These are phyloP conservation scores for Cucurbita maxima DNA, from an alignment of 306 rosid genomes.

Conservation along the genomic window DNA sequence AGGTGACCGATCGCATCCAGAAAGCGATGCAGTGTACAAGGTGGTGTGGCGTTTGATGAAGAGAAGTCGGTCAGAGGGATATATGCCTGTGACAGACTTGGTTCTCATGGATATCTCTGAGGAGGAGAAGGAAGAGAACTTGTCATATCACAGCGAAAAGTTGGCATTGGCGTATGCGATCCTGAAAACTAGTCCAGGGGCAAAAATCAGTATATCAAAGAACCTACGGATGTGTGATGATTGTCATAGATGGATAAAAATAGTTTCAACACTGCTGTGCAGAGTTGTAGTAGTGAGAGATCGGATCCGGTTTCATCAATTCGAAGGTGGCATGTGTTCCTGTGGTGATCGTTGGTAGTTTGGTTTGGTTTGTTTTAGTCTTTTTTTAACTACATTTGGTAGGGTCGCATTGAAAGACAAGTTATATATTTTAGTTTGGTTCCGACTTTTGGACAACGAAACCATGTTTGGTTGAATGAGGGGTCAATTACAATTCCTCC, in stretches of 20 bases:
- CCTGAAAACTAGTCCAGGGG: conserved; percentile 50
- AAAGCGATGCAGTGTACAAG: conserved; percentile 30
- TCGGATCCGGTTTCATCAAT: conserved; percentile 58
- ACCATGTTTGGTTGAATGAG: conserved; percentile 80
- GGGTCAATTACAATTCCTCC: conserved; percentile 87
- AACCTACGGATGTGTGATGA: conserved; percentile 32
- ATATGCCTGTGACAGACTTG: conserved; percentile 40
- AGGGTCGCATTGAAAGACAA: too few relatives aligned
- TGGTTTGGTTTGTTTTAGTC: too few relatives aligned
- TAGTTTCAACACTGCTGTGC: conserved; percentile 24
- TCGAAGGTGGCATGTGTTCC: conserved; percentile 53
- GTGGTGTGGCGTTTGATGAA: conserved; percentile 44
- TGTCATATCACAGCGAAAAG: conserved; percentile 43
- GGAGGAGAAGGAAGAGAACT: conserved; percentile 63
- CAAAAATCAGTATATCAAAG: conserved; percentile 44
- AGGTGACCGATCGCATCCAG: conserved; percentile 40
- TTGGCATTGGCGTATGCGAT: conserved; percentile 55
- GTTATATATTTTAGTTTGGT: conserved; percentile 13
- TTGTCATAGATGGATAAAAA: conserved; percentile 43
- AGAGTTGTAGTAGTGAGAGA: conserved; percentile 58
- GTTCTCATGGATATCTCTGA: conserved; percentile 73
- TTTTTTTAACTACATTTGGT: too few relatives aligned
- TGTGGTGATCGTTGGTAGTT: conserved; percentile 60
- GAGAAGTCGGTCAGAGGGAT: conserved; percentile 37
- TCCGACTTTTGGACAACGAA: conserved; percentile 81